Base-by-base conservation (phyloP, 495 filamentous ascomycete species). In the Xylaria sp. region DNA sequence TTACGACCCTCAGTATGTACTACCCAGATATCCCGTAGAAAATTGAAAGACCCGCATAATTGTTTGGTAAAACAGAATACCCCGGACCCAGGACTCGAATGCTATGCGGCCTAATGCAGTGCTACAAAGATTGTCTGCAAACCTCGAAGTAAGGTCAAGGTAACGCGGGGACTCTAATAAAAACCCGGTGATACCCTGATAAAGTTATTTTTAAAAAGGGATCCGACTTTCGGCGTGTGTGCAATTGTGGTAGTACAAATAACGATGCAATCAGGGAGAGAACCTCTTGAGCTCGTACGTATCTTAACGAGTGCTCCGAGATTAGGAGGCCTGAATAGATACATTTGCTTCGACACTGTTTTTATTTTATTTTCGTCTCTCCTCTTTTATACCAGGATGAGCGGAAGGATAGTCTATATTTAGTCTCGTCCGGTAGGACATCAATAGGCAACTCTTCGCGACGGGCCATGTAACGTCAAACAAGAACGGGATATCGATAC, bases 51-150 rank as follows among this genome's bases (percentile, higher is more conserved):
- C 44, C 9, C 46, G 67, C 40, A 48, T 52, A 35, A 40, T 5
- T 37, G 14, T 24, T 35, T 58, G 26, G 21, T 43, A 14, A 48
- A 48, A 68, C 59, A 37, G 21, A 24, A 19, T 35, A 52, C 57
- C 67, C 33, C 57, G 44, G 17, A n/a, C 43, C 57, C 67, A 37
- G 21, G 50, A 62, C 67, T 58, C 57, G 44, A 21, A 41, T 52
- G 44, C 21, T 21, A 69, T 46, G 43, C 41, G 29, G 50, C 17
- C 29, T 61, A 44, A 50, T 50, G 57, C 57, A 58, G 44, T 62
- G 31, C 29, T 19, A 61, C 53, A 37, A 35, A 17, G 52, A 48
- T 24, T 37, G 12, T 8, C 44, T 50, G 43, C 19, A 37, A 65
- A 21, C 21, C 26, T 21, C 19, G 43, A 50, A 35, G 44, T 29